Evolutionary conservation across 768 basidiomycete species (phyloP).

Genomic region (Epithele typhae): DNA sequence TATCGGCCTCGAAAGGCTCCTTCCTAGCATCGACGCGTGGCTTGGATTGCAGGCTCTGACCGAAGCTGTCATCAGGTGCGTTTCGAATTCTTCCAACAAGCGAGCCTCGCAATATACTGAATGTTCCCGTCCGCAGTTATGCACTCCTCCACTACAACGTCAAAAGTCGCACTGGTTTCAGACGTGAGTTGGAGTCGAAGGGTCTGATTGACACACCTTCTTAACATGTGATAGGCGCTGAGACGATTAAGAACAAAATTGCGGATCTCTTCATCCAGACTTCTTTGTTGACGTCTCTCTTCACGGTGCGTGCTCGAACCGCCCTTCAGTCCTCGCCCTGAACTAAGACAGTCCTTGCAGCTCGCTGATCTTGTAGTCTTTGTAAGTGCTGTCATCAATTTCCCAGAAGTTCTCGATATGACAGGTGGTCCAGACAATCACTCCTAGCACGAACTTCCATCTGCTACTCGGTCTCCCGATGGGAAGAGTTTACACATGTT

Average conservation of each 20-base stretch:
- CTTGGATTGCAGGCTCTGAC: not conserved
- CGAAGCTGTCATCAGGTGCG: not conserved
- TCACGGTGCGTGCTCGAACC: not conserved
- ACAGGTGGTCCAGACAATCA: not conserved
- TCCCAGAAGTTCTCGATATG: too few species aligned
- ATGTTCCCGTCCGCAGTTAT: not conserved
- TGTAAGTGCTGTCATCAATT: not conserved
- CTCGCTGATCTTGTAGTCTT: not conserved
- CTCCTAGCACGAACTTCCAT: not conserved
- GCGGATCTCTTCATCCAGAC: not conserved
- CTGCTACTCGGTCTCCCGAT: not conserved
- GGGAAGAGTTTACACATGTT: not conserved
- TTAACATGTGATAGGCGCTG: not conserved
- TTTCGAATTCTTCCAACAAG: too few species aligned
- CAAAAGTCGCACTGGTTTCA: not conserved
- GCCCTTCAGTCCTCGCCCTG: too few species aligned
- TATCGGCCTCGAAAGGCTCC: not conserved
- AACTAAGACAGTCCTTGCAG: not conserved
- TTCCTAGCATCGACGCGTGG: slow-evolving; percentile 1
- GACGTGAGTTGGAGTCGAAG: not conserved
- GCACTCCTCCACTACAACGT: not conserved
- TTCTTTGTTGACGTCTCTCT: not conserved
- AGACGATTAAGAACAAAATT: not conserved
- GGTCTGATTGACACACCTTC: too few species aligned
- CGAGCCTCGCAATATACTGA: too few species aligned